These are phyloP conservation scores for Backusella mclennaniae DNA, from an alignment of 192 early-diverging fungal genomes.

Conservation along the genomic window DNA sequence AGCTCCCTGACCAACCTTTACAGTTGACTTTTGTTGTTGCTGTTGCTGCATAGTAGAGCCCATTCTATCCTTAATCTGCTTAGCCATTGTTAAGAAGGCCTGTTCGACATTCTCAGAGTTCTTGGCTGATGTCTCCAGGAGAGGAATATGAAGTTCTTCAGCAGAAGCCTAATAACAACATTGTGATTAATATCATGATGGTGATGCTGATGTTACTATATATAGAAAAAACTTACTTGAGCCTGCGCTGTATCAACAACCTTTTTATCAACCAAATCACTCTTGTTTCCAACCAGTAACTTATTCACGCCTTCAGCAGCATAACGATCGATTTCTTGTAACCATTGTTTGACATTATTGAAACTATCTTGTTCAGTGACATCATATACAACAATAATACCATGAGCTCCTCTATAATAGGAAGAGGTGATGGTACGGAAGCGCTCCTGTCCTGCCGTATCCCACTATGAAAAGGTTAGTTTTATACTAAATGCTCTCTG, in stretches of 20 bases:
- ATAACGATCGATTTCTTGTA: constrained; percentile 98
- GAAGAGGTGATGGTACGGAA: constrained; percentile 98
- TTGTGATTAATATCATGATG: neutral
- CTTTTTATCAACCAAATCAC: constrained; percentile 92
- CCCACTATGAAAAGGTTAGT: constrained; percentile 62
- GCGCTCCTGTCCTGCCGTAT: constrained; percentile 97
- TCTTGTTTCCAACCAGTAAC: constrained; percentile 98
- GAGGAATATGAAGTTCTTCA: constrained; percentile 82
- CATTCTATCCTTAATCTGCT: constrained; percentile 97
- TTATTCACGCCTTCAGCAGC: constrained; percentile 98
- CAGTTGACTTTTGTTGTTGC: constrained; percentile 34
- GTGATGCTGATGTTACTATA: neutral
- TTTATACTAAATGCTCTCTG: neutral
- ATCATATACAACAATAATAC: constrained; percentile 99
- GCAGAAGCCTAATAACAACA: constrained; percentile 68
- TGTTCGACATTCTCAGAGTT: constrained; percentile 97
- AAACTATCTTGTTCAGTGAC: constrained; percentile 96
- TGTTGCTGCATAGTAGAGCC: constrained; percentile 33
- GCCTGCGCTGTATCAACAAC: constrained; percentile 57
- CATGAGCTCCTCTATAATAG: constrained; percentile 98
- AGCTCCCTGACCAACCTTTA: constrained; percentile 38
- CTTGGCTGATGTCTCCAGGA: constrained; percentile 98
- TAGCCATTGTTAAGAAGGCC: constrained; percentile 99
- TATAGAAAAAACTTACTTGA: constrained; percentile 12
- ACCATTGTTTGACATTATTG: constrained; percentile 96